phyloP scores from a whole-genome alignment of 2,329 filamentous ascomycete genomes.

The Ascochyta lentis region DNA sequence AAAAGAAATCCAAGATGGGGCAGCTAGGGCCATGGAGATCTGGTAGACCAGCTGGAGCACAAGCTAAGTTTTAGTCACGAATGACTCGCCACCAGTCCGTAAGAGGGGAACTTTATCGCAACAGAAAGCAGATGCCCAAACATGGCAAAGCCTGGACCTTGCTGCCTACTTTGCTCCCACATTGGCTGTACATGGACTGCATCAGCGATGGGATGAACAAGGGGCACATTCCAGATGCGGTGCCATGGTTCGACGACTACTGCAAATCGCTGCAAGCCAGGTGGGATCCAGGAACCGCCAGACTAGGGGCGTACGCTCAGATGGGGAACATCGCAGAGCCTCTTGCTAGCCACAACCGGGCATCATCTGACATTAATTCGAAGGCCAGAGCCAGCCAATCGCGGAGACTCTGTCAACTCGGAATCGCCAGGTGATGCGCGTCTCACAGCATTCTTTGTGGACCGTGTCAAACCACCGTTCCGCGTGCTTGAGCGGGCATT shows the following conservation, averaged over 20 bases:
- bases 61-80: conserved; percentile 3
- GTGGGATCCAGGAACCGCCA: conserved; percentile 30
- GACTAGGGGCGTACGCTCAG: conserved; percentile 35
- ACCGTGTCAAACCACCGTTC: conserved; percentile 24
- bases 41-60: conserved; percentile 10
- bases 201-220: not conserved
- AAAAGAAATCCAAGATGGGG: conserved; percentile 7
- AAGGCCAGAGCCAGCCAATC: conserved; percentile 28
- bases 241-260: conserved; percentile 3
- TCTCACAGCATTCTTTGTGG: conserved; percentile 22
- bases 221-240: not conserved
- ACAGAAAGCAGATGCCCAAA: conserved; percentile 14
- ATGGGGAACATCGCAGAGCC: conserved; percentile 45
- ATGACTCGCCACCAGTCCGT: not conserved
- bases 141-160: conserved; percentile 19
- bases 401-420: conserved; percentile 35
- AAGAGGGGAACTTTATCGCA: conserved; percentile 27
- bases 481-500: not conserved
- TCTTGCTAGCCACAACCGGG: conserved; percentile 30
- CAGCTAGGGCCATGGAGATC: conserved; percentile 1
- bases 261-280: conserved; percentile 19
- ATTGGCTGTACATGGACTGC: conserved; percentile 6
- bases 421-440: conserved; percentile 39
- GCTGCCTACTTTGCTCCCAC: conserved; percentile 16
- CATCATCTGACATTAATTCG: conserved; percentile 22